Evolutionary conservation across 1,139 yeast genomes (phyloP).

Genomic region (Martiniozyma asiatica): DNA sequence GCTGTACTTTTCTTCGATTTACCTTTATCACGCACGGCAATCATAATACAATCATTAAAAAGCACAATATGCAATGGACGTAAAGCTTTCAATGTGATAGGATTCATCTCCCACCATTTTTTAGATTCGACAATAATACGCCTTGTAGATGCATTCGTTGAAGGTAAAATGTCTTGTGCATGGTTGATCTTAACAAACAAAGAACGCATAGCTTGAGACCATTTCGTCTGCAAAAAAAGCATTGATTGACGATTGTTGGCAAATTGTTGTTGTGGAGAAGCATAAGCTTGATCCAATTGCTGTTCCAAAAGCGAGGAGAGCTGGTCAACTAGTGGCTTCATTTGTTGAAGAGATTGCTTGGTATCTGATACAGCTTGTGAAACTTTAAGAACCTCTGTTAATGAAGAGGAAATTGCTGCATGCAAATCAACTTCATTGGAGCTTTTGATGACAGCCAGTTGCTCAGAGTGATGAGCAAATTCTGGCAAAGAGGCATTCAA

Average conservation of each 20-base stretch:
- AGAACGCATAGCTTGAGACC: constrained; percentile 69
- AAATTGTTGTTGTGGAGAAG: constrained; percentile 30
- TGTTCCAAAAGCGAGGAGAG: constrained; percentile 53
- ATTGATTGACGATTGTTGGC: constrained; percentile 16
- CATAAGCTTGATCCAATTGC: constrained; percentile 40
- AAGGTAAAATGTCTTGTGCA: constrained; percentile 66
- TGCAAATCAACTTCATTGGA: constrained; percentile 49
- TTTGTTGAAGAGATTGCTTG: constrained; percentile 47
- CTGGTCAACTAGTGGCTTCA: constrained; percentile 51
- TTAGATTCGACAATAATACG: constrained; percentile 34
- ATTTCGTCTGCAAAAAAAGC: constrained; percentile 51
- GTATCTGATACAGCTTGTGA: constrained; percentile 55
- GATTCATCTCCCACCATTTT: constrained; percentile 79
- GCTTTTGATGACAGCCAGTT: constrained; percentile 5
- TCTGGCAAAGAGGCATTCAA: constrained; percentile 9
- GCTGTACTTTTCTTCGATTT: constrained; percentile 36
- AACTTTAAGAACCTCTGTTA: constrained; percentile 57
- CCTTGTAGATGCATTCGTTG: constrained; percentile 62
- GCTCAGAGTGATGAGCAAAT: constrained; percentile 9
- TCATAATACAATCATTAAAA: constrained; percentile 62
- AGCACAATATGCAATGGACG: constrained; percentile 69
- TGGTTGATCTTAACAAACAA: constrained; percentile 82
- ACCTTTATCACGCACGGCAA: constrained; percentile 44
- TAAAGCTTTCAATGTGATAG: constrained; percentile 59
- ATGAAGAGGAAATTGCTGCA: constrained; percentile 55